Evolutionary conservation across 331 rosid genomes (phyloP).

Genomic region (Malus hybrid): DNA sequence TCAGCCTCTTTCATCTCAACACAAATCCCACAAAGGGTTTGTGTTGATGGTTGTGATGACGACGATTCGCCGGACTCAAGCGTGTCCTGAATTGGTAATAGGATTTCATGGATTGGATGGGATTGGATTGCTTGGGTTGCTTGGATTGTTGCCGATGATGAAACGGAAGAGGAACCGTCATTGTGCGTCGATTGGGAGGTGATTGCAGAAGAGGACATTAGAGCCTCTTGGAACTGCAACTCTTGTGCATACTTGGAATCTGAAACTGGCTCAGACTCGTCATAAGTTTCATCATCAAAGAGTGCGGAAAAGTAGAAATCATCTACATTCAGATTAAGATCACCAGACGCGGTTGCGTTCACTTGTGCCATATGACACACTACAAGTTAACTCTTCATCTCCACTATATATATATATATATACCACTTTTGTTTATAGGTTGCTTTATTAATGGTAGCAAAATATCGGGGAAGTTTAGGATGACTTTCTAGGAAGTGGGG

Average conservation of each 20-base stretch:
- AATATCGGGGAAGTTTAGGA: no score
- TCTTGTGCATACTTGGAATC: constrained; percentile 19
- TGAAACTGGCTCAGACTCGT: not conserved
- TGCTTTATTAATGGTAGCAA: no score
- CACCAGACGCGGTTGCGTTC: not conserved
- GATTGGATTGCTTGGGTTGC: not conserved
- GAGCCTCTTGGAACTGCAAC: constrained; percentile 28
- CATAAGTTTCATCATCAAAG: not conserved
- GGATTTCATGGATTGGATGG: not conserved
- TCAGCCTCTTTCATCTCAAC: constrained; percentile 23
- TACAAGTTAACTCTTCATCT: no score
- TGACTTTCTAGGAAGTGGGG: no score
- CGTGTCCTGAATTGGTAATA: not conserved
- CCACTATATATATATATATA: no score
- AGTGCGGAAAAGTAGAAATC: constrained; percentile 18
- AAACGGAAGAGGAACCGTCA: not conserved
- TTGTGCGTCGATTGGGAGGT: not conserved
- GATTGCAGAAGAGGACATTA: constrained; percentile 22
- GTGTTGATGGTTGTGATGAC: not conserved
- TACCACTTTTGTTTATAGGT: no score
- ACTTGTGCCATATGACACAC: constrained; percentile 3
- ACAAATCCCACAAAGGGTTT: constrained; percentile 49
- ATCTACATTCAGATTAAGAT: not conserved
- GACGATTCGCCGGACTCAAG: no score
- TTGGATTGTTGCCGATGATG: not conserved